Evolutionary conservation across 1,284 basidiomycete genomes (phyloP).

Genomic region (Gomphus bonarii): DNA sequence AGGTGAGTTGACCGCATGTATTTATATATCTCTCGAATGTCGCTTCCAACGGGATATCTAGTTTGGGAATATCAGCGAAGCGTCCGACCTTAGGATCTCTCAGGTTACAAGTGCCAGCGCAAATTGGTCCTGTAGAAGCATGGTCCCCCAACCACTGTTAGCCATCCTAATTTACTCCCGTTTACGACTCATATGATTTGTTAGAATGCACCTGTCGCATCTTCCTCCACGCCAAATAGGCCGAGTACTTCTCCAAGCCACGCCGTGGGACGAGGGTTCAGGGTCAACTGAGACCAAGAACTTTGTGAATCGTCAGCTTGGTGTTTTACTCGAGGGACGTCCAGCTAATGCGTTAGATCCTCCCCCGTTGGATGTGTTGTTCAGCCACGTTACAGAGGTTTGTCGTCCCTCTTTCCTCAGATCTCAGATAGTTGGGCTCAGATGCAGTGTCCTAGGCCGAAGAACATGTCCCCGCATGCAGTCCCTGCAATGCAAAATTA

Average conservation of each 20-base stretch:
- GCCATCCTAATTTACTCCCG: constrained; percentile 17
- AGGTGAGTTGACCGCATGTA: constrained; percentile 17
- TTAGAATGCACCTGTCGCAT: constrained; percentile 25
- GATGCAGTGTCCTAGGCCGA: background rate
- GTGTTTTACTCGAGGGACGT: constrained; percentile 42
- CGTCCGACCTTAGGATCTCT: constrained; percentile 34
- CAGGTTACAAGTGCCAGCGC: constrained; percentile 57
- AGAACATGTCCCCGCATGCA: background rate
- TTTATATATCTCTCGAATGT: background rate
- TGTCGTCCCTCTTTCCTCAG: constrained; percentile 4
- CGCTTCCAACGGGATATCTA: background rate
- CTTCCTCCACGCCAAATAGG: constrained; percentile 41
- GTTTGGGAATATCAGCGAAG: constrained; percentile 38
- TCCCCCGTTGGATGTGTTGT: constrained; percentile 44
- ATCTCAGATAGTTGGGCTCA: background rate
- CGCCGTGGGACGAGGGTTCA: constrained; percentile 27
- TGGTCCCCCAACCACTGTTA: constrained; percentile 30
- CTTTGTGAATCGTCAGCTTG: constrained; percentile 44
- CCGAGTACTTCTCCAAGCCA: constrained; percentile 34
- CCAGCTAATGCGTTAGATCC: constrained; percentile 33
- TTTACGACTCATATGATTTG: background rate
- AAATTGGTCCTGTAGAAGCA: constrained; percentile 42
- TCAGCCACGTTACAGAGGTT: constrained; percentile 42
- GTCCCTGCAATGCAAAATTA: background rate
- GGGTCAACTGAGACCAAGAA: constrained; percentile 31